Evolutionary conservation across 2,329 filamentous ascomycete genomes (phyloP), one percentile per base, ranked within the genome.

Genomic region (Diaporthe sp.): DNA sequence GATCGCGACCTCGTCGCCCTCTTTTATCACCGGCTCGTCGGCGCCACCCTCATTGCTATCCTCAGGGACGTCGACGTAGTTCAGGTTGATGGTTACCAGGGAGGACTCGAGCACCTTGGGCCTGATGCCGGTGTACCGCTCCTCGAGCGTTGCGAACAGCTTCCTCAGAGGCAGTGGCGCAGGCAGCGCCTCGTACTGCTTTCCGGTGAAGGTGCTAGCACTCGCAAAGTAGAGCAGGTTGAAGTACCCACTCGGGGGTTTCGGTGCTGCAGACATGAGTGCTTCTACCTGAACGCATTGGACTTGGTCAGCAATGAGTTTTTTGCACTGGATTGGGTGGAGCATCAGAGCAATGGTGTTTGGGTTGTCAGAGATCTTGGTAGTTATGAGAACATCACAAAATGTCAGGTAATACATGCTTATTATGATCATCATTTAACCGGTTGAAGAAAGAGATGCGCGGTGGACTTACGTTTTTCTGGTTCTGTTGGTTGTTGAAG

Each of bases 1-100:
- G 49, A 97, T 93, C 57, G 94, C 95, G 73, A 97, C 94, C 85
- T 97, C 95, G 81, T 97, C 95, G 39, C 93, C 94, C 77, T 91
- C 91, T 71, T 91, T 85, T 75, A 97, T 93, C 74, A 90, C 82
- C 37, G 87, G 79, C 22, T 85, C 85, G 12, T 82, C 81, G 22
- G 80, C 81, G 25, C 85, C 85, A 63, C 84, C 84, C 17, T 83
- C 83, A 25, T 83, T 83, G 44, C 85, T 84, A 55, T 87, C 87
- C 7, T 87, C 86, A 15, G 89, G 87, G 15, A 95, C 80, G 81
- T 97, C 94, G 81, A 96, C 92, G 85, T 97, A 97, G 75, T 94
- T 90, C 72, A 96, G 85, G 79, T 97, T 97, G 81, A 97, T 86
- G 34, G 94, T 96, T 77, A 97, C 89, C 74, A 95, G 88, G 81